Evolutionary conservation across 2,329 filamentous ascomycete genomes (phyloP), one percentile per base, ranked within the genome.

Genomic region (Gnomoniopsis sp.): DNA sequence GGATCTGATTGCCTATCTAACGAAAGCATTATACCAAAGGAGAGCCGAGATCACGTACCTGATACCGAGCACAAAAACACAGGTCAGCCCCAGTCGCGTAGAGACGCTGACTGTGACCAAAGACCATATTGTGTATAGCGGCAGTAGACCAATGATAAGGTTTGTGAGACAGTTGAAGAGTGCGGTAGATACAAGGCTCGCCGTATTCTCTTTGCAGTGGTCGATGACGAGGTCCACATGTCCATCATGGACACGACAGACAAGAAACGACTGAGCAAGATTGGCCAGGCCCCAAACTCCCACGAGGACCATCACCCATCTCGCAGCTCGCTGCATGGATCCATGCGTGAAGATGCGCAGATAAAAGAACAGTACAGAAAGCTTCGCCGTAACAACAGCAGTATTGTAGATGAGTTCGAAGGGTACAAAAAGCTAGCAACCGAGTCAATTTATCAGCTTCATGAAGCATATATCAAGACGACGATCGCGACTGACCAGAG

Each of bases 311-410:
- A 72, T 61, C n/a, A 62, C 62, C 17, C 66, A 57, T 50, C 68
- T 69, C 26, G 70, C 69, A 3, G 68, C 64, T 11, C 70, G 50
- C 6, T 71, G 68, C 62, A 75, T 61, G 14, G 60, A 52, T 3
- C 63, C 55, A 52, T 70, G 70, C n/a, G 69, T 69, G 50, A 76
- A 75, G 7, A 78, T 68, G n/a, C 74, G 72, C n/a, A 73, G 67
- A 59, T 77, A 78, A 63, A 78, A 77, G 43, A 70, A 67, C 44
- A 77, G 58, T 34, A 78, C 74, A 50, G 72, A 75, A 34, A 76
- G 65, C 57, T 78, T 78, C 56, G 73, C 68, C 23, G 72, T 73
- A 53, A 68, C 63, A 49, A 74, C 68, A 14, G 67, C 67, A 15
- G 69, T 62, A 4, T 71, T 65, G 64, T 73, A 77, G 49, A 74